Conservation (phyloP, 2,329 filamentous ascomycete species). For the Ascochyta clinopodiicola region DNA sequence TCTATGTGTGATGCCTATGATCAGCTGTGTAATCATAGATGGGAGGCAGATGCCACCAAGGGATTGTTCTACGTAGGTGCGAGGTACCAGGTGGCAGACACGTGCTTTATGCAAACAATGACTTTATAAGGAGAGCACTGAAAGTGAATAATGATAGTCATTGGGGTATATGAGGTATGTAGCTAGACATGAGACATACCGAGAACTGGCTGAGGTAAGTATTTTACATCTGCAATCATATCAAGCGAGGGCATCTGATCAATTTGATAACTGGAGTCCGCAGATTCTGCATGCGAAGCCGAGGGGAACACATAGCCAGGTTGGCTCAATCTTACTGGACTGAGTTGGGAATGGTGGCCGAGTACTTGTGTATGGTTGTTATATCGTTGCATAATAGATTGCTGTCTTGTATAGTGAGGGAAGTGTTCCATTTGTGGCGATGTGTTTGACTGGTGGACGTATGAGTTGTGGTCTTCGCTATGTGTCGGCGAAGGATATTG, state of each 20-base stretch:
- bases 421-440: slow-evolving; percentile 35
- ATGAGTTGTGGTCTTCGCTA: slow-evolving; percentile 31
- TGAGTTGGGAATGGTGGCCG: slow-evolving; percentile 25
- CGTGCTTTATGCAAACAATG: neutral
- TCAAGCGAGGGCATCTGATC: slow-evolving; percentile 47
- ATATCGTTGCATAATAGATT: slow-evolving; percentile 30
- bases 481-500: slow-evolving; percentile 27
- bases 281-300: slow-evolving; percentile 35
- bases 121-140: slow-evolving; percentile 17
- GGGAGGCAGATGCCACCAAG: neutral
- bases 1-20: slow-evolving; percentile 31
- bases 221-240: slow-evolving; percentile 45
- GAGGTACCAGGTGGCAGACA: slow-evolving; percentile 7
- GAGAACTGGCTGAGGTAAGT: slow-evolving; percentile 47
- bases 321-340: slow-evolving; percentile 30
- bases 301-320: slow-evolving; percentile 25
- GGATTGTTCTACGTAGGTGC: neutral
- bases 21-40: slow-evolving; percentile 26
- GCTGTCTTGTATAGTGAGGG: slow-evolving; percentile 29
- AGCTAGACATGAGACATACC: slow-evolving; percentile 52
- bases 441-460: slow-evolving; percentile 29
- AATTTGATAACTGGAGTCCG: slow-evolving; percentile 38
- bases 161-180: slow-evolving; percentile 41
- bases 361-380: slow-evolving; percentile 32
- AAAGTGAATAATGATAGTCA: slow-evolving; percentile 39